Evolutionary conservation across 352 stramenopile species (phyloP), one percentile per base, ranked within the genome.

Genomic region (Phytophthora hybrid): DNA sequence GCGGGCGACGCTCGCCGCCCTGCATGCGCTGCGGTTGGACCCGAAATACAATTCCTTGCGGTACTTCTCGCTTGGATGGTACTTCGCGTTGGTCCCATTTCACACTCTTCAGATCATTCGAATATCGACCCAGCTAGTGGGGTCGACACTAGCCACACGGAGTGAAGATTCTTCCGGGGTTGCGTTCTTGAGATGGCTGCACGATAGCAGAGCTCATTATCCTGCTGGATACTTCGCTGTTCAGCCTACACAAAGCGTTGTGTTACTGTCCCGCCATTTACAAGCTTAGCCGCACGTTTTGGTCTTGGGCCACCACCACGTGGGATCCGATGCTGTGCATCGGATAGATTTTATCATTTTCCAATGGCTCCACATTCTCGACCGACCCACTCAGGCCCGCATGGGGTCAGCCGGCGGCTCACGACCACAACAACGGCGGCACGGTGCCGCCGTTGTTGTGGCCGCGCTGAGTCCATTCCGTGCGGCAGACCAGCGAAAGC

Each of bases 321-420:
- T 52, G 49, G 51, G 51, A 52, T 63, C 37, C 34, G 14, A 19
- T 51, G 58, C 23, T 26, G 23, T 26, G 23, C 23, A 26, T 26
- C 16, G 6, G 39, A 52, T 75, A 61, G 68, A 71, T 74, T 75
- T 75, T 75, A 75, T 75, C 68, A 75, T 63, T 71, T 59, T 13
- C 18, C n/a, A 51, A 53, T 9, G 23, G 46, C 34, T 46, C 23
- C 1, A 26, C 53, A 58, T 61, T 16, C 47, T 44, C 59, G 16
- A 60, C 41, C 44, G 62, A 26, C 23, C 23, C 23, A 26, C 23
- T 26, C 23, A 26, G 23, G 2, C 23, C 23, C 23, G 23, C 23
- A 26, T 26, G 23, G 23, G 23, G 23, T 26, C n/a, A n/a, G n/a
- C n/a, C n/a, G n/a, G n/a, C n/a, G n/a, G n/a, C n/a, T n/a, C n/a